These are phyloP conservation scores for Metschnikowia reukaufii DNA, from an alignment of 805 yeast species.

Conservation along the genomic window DNA sequence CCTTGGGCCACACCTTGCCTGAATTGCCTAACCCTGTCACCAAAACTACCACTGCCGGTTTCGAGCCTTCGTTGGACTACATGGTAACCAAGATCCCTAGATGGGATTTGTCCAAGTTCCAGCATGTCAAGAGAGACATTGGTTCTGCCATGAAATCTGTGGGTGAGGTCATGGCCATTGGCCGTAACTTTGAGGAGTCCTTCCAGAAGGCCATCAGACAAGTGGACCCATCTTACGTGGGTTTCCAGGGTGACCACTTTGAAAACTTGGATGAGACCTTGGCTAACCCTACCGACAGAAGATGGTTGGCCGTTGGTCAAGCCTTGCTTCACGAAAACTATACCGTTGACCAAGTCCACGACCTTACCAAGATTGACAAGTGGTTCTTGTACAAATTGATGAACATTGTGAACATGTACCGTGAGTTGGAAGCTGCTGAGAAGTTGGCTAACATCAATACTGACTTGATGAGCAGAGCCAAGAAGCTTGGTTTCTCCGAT, in stretches of 20 bases:
- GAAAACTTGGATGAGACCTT: constrained; percentile 77
- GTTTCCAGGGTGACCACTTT: constrained; percentile 83
- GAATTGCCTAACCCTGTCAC: constrained; percentile 96
- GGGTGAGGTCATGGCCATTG: constrained; percentile 99
- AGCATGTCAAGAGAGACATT: constrained; percentile 88
- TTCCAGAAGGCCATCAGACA: constrained; percentile 97
- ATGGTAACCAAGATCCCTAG: constrained; percentile 97
- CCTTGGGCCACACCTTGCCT: constrained; percentile 89
- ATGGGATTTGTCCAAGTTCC: constrained; percentile 96
- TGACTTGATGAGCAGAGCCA: constrained; percentile 74
- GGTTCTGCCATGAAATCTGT: constrained; percentile 98
- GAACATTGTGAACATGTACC: constrained; percentile 90
- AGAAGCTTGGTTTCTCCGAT: constrained; percentile 94
- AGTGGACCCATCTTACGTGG: constrained; percentile 86
- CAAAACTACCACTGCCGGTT: constrained; percentile 92
- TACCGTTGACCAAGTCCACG: constrained; percentile 89
- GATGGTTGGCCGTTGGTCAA: constrained; percentile 98
- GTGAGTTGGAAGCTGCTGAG: constrained; percentile 67
- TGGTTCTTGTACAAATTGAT: constrained; percentile 93
- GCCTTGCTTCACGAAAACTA: constrained; percentile 90
- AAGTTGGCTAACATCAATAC: constrained; percentile 55
- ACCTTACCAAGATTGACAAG: constrained; percentile 86
- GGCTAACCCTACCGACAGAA: constrained; percentile 88
- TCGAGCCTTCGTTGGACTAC: constrained; percentile 96
- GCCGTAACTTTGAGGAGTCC: constrained; percentile 96